Percentiles rank a stretch among this genome's conserved stretches.
phyloP scores from a whole-genome alignment of 305 asterid species.

The Fraxinus greggii region DNA sequence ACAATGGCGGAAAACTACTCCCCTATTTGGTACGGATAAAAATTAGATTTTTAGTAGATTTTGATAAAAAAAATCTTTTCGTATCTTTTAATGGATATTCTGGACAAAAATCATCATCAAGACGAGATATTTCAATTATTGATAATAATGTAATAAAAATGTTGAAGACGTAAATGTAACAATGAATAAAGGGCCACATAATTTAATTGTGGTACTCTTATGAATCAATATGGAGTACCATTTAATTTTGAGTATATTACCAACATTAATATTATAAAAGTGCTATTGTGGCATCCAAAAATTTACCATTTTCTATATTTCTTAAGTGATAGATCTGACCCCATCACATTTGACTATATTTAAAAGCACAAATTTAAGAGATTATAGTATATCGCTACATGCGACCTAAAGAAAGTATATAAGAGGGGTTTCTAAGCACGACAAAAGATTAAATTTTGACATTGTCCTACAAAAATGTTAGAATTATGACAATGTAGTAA shows the following conservation, averaged over 20 bases:
- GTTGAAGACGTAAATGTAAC: background rate
- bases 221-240: background rate
- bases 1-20: constrained; percentile 35
- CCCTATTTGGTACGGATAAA: background rate
- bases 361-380: background rate
- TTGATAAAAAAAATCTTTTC: background rate
- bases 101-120: background rate
- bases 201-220: background rate
- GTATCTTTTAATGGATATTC: background rate
- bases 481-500: background rate
- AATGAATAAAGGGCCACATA: background rate
- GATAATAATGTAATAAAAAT: background rate
- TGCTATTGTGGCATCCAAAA: background rate
- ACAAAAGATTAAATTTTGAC: too few relatives aligned
- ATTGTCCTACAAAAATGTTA: background rate
- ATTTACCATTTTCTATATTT: background rate
- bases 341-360: background rate
- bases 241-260: background rate
- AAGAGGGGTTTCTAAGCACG: background rate
- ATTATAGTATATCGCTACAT: background rate
- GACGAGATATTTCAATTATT: background rate
- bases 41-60: too few relatives aligned
- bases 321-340: background rate
- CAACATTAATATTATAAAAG: background rate
- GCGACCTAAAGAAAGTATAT: background rate